These are phyloP conservation scores for Camellia japonica DNA, from an alignment of 148 eudicot genomes.

Conservation along the genomic window DNA sequence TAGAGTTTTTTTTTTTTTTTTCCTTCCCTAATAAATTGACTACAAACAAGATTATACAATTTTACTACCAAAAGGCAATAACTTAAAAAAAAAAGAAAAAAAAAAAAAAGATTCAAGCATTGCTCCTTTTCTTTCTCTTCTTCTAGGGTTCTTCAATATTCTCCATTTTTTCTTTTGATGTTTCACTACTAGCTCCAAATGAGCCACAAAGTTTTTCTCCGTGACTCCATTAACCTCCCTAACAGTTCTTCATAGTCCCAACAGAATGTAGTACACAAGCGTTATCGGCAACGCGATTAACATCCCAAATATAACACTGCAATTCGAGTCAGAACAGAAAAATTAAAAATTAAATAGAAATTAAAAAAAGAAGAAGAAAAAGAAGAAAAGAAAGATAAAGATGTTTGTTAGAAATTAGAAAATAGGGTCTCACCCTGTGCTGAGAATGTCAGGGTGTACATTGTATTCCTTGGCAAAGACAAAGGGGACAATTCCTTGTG, in stretches of 20 bases:
- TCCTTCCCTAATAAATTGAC: conserved; percentile 5
- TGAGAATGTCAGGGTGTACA: conserved; percentile 78
- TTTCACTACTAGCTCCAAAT: not conserved
- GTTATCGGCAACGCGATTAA: conserved; percentile 82
- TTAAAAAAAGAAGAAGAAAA: not conserved
- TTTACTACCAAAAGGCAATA: conserved; percentile 11
- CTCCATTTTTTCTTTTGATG: not conserved
- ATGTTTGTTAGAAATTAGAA: not conserved
- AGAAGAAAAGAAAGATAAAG: not conserved
- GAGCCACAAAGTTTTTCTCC: not conserved
- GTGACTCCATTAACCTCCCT: not conserved
- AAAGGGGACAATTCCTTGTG: conserved; percentile 92
- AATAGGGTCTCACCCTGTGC: conserved; percentile 65
- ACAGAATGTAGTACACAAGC: conserved; percentile 70
- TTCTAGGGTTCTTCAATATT: not conserved
- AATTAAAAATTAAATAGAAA: not conserved
- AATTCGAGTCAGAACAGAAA: not conserved
- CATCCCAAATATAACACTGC: conserved; percentile 95
- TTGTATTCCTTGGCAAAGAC: conserved; percentile 87
- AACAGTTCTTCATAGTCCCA: conserved; percentile 51
- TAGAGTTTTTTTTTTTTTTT: not conserved
- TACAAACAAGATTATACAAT: conserved; percentile 22
- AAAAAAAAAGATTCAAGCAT: not conserved
- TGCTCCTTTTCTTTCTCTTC: conserved; percentile 6
- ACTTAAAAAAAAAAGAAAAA: not conserved